Percentiles rank a stretch among this genome's conserved stretches.
These are phyloP conservation scores for Aleurites moluccanus DNA, from an alignment of 441 rosid species.

Conservation along the genomic window DNA sequence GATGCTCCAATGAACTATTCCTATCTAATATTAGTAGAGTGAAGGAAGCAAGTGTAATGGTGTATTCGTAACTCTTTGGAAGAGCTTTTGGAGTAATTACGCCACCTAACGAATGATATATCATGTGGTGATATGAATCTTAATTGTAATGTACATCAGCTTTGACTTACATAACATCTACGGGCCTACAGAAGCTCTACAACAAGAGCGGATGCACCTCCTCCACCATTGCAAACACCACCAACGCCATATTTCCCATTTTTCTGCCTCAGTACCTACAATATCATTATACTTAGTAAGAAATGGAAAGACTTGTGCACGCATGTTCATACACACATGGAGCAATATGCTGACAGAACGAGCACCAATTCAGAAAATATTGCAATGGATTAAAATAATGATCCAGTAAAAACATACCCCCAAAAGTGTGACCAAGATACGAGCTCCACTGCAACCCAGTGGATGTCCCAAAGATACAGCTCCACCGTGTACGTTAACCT, in stretches of 20 bases:
- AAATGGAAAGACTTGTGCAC: background rate
- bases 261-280: conserved; percentile 69
- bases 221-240: conserved; percentile 97
- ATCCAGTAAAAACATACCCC: conserved; percentile 46
- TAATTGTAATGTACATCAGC: background rate
- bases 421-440: conserved; percentile 83
- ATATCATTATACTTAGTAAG: conserved; percentile 3
- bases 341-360: background rate
- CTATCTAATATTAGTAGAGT: background rate
- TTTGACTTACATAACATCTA: conserved; percentile 25
- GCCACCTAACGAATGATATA: background rate
- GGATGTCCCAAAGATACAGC: conserved; percentile 98
- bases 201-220: conserved; percentile 94
- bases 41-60: background rate
- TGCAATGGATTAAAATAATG: background rate
- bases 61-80: background rate
- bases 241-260: conserved; percentile 78
- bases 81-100: background rate
- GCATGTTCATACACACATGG: background rate
- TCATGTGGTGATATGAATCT: background rate
- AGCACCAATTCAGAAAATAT: background rate
- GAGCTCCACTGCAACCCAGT: conserved; percentile 97
- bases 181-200: conserved; percentile 62
- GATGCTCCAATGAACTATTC: background rate
- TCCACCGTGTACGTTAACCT: conserved; percentile 86